A percentile compares a stretch with the other conserved stretches of the same genome.
These are phyloP conservation scores for Penicillium sp. DNA, from an alignment of 2,329 filamentous ascomycete genomes.

Conservation along the genomic window DNA sequence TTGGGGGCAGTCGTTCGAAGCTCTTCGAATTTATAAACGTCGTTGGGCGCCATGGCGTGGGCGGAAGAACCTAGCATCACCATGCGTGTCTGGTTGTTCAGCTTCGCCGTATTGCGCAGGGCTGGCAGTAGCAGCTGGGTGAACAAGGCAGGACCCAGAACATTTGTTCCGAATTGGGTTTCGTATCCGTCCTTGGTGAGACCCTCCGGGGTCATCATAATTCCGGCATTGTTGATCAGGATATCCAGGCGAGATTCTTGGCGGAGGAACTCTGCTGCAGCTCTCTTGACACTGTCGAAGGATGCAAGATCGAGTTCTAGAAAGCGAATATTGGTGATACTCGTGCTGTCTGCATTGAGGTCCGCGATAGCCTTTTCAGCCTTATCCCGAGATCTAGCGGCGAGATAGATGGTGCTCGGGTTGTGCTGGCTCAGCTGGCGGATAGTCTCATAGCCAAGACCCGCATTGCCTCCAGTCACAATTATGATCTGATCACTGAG, in stretches of 20 bases:
- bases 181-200: neutral
- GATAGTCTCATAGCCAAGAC: neutral
- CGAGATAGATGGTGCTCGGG: neutral
- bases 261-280: neutral
- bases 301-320: neutral
- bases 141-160: neutral
- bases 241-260: slow-evolving; percentile 26
- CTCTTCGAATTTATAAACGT: neutral
- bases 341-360: neutral
- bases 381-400: neutral
- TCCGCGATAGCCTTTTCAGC: neutral
- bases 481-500: neutral
- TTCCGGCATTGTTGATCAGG: slow-evolving; percentile 33
- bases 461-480: neutral
- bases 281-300: neutral
- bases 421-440: neutral
- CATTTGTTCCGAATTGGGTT: neutral
- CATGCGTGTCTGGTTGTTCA: neutral
- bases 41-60: neutral
- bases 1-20: neutral
- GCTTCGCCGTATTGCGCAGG: neutral
- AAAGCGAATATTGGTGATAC: neutral
- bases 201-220: slow-evolving; percentile 5
- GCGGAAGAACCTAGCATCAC: neutral
- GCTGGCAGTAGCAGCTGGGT: neutral